Conservation (phyloP, 1,284 basidiomycete genomes). For the Sphaerobolus stellatus region DNA sequence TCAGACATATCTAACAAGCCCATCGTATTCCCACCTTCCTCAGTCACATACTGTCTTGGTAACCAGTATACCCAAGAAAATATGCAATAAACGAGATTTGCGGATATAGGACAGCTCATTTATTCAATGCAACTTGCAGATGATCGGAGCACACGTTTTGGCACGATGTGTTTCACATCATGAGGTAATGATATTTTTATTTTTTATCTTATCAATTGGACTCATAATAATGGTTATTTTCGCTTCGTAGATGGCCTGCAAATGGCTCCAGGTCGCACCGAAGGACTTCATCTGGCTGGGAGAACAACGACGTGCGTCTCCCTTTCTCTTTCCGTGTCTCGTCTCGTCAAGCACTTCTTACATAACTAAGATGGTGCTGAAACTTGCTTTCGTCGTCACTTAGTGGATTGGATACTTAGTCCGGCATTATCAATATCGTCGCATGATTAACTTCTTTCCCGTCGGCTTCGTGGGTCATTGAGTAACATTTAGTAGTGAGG, state of each 20-base stretch:
- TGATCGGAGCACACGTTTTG: slow-evolving; percentile 74
- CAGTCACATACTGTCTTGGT: slow-evolving; percentile 80
- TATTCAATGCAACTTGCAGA: slow-evolving; percentile 78
- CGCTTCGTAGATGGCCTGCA: slow-evolving; percentile 50
- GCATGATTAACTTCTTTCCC: slow-evolving; percentile 72
- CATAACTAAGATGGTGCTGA: slow-evolving; percentile 39
- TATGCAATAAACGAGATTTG: slow-evolving; percentile 60
- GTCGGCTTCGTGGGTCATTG: slow-evolving; percentile 51
- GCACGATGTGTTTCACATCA: slow-evolving; percentile 61
- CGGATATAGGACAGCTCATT: slow-evolving; percentile 67
- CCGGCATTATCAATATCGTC: slow-evolving; percentile 59
- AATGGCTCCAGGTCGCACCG: slow-evolving; percentile 67
- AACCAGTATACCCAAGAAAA: slow-evolving; percentile 66
- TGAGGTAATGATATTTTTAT: too few species aligned
- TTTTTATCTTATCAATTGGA: background rate
- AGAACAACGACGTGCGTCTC: slow-evolving; percentile 46
- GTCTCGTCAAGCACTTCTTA: slow-evolving; percentile 1
- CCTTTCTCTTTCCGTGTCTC: slow-evolving; percentile 13
- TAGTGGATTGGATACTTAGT: slow-evolving; percentile 48
- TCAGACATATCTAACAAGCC: slow-evolving; percentile 67
- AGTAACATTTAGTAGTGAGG: slow-evolving; percentile 46
- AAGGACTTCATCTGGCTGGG: slow-evolving; percentile 73
- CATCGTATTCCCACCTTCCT: slow-evolving; percentile 58
- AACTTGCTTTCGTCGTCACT: slow-evolving; percentile 40
- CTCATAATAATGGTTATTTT: background rate